Evolutionary conservation across 768 basidiomycete genomes (phyloP), one percentile per base, ranked within the genome.

Genomic region (Daedaleopsis nitida): DNA sequence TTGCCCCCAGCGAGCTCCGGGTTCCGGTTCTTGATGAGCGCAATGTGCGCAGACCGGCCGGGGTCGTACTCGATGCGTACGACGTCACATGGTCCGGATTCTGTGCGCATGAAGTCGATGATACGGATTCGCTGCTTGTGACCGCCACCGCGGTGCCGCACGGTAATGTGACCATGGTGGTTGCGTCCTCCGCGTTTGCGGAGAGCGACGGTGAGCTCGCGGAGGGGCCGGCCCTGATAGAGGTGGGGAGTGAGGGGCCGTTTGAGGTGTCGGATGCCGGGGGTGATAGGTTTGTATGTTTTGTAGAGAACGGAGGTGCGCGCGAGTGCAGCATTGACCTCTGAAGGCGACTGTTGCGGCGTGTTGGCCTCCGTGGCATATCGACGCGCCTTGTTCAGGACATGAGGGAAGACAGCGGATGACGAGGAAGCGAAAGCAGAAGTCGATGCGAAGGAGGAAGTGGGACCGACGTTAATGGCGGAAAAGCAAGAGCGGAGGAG

Each of bases 41-140:
- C 96, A 70, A 99, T 96, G 73, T 99, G 97, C 8, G 92, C 94
- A 38, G 88, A 91, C 47, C 97, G 83, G 5, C 91, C 91, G 0
- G 97, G 97, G 78, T 98, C 97, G 70, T 96, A 99, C 77, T 98
- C 97, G 66, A 99, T 92, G 50, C 97, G 84, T 4, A 96, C 83
- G 48, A 98, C 94, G 66, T 96, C 92, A 69, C 92, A 91, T 38
- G 88, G 77, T 10, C 96, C 96, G 1, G 85, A 79, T 60, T 88
- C 86, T n/a, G 77, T 75, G 56, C 97, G 84, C 73, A 80, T 76
- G 69, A 96, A 98, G 75, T 99, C 97, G 56, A 99, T 76, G 42
- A 86, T 80, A 34, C 97, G 87, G 62, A 96, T 86, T 37, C 97
- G 86, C 60, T 88, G 86, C 62, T 83, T 85, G 77, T 96, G 95